These are phyloP conservation scores for Carex kokanica DNA, from an alignment of 176 grass and related monocot species.

Conservation along the genomic window DNA sequence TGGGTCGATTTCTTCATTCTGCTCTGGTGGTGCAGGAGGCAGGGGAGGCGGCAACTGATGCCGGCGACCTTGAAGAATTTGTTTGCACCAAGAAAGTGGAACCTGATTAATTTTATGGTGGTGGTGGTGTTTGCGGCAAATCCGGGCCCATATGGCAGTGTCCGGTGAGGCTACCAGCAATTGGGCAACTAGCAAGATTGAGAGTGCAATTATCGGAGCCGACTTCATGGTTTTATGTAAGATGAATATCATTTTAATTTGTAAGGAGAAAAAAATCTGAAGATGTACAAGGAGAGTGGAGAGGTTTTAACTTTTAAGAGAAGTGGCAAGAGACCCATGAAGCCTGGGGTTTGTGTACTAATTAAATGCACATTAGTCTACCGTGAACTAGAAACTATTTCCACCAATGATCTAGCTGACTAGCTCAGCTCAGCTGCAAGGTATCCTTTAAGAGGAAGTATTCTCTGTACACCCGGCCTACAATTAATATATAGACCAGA, in stretches of 20 bases:
- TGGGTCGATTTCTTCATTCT: slow-evolving; percentile 54
- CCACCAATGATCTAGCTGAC: neutral
- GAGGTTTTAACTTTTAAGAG: slow-evolving; percentile 41
- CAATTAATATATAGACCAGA: neutral
- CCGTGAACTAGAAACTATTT: neutral
- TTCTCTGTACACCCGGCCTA: neutral
- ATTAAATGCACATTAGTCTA: slow-evolving; percentile 11
- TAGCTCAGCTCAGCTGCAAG: neutral
- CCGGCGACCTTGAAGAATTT: slow-evolving; percentile 25
- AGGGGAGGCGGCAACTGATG: slow-evolving; percentile 21
- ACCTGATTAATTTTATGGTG: neutral
- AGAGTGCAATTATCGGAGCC: slow-evolving; percentile 17
- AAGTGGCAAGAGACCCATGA: slow-evolving; percentile 56
- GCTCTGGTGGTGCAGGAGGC: slow-evolving; percentile 36
- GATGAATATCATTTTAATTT: neutral
- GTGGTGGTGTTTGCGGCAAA: slow-evolving; percentile 21
- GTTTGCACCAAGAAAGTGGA: slow-evolving; percentile 41
- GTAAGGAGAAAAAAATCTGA: neutral
- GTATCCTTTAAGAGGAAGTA: neutral
- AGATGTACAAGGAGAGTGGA: slow-evolving; percentile 14
- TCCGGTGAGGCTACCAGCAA: slow-evolving; percentile 38
- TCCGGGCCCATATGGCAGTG: slow-evolving; percentile 18
- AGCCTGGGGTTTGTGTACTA: neutral
- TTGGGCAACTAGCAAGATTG: slow-evolving; percentile 44
- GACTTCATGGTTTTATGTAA: slow-evolving; percentile 38